phyloP scores from a whole-genome alignment of 1,139 yeast genomes.

The Yamadazyma blattariae region DNA sequence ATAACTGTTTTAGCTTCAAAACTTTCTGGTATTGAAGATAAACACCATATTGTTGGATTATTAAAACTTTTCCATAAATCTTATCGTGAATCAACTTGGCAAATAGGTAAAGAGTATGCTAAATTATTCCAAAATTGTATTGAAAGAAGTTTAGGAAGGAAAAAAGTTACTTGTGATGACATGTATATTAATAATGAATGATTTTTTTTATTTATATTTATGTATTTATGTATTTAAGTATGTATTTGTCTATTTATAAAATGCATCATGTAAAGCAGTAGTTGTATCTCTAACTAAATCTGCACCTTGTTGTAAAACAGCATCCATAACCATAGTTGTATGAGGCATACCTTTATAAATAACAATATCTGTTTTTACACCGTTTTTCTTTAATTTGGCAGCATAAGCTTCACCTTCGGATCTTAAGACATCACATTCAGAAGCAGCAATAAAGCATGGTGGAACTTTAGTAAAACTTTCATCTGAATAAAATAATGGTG shows the following conservation, averaged over 20 bases:
- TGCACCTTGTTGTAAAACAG: conserved; percentile 36
- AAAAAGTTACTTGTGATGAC: conserved; percentile 42
- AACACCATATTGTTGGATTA: conserved; percentile 44
- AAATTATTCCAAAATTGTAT: conserved; percentile 50
- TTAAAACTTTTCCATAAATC: conserved; percentile 39
- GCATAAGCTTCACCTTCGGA: conserved; percentile 45
- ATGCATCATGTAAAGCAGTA: conserved; percentile 21
- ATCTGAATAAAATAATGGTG: conserved; percentile 42
- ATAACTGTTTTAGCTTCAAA: conserved; percentile 15
- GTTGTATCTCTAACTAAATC: conserved; percentile 30
- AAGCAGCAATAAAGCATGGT: conserved; percentile 42
- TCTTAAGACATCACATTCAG: conserved; percentile 46
- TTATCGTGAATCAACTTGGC: conserved; percentile 47
- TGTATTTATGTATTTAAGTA: too few relatives aligned
- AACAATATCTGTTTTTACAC: conserved; percentile 29
- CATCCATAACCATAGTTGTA: conserved; percentile 50
- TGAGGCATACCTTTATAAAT: conserved; percentile 47
- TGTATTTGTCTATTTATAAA: conserved; percentile 9
- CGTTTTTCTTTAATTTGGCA: conserved; percentile 36
- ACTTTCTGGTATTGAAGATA: conserved; percentile 16
- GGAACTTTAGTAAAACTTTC: conserved; percentile 39
- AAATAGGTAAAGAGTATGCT: conserved; percentile 53
- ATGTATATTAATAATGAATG: conserved; percentile 29
- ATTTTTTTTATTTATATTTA: too few relatives aligned
- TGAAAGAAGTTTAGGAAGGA: conserved; percentile 48